A percentile compares a stretch with the other conserved stretches of the same genome.
Conservation (phyloP, 2,329 filamentous ascomycete genomes). For the Tricladium varicosporioides region DNA sequence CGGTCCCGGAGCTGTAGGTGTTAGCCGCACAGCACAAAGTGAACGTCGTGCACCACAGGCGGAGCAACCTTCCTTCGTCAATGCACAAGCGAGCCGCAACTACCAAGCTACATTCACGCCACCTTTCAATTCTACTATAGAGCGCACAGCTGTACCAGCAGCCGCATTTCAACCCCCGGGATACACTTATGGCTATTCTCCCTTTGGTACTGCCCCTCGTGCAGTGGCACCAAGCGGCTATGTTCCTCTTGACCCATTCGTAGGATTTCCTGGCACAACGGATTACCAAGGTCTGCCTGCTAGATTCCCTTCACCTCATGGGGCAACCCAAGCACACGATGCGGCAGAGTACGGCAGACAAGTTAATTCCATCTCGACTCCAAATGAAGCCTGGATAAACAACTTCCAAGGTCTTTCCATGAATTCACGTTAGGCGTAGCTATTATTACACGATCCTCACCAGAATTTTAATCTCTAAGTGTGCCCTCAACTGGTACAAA, state of each 20-base stretch:
- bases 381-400: slow-evolving; percentile 55
- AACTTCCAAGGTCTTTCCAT: slow-evolving; percentile 71
- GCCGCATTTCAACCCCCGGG: slow-evolving; percentile 40
- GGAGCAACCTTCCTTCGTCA: slow-evolving; percentile 31
- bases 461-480: not conserved
- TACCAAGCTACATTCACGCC: slow-evolving; percentile 43
- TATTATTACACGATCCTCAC: too few species aligned
- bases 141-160: slow-evolving; percentile 37
- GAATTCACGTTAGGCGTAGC: slow-evolving; percentile 41
- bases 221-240: slow-evolving; percentile 36
- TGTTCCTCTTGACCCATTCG: slow-evolving; percentile 43
- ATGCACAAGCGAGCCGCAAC: slow-evolving; percentile 22
- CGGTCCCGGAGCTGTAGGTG: slow-evolving; percentile 63
- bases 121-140: slow-evolving; percentile 42
- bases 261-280: slow-evolving; percentile 39
- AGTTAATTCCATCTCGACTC: slow-evolving; percentile 38
- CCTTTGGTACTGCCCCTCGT: slow-evolving; percentile 43
- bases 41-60: slow-evolving; percentile 41
- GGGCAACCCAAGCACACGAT: slow-evolving; percentile 37
- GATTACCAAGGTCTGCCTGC: slow-evolving; percentile 48
- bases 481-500: not conserved
- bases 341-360: slow-evolving; percentile 41
- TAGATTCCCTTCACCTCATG: slow-evolving; percentile 45
- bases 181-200: slow-evolving; percentile 43
- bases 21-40: slow-evolving; percentile 41